These are phyloP conservation scores for Fusarium austroafricanum DNA, from an alignment of 2,329 filamentous ascomycete species.

Conservation along the genomic window DNA sequence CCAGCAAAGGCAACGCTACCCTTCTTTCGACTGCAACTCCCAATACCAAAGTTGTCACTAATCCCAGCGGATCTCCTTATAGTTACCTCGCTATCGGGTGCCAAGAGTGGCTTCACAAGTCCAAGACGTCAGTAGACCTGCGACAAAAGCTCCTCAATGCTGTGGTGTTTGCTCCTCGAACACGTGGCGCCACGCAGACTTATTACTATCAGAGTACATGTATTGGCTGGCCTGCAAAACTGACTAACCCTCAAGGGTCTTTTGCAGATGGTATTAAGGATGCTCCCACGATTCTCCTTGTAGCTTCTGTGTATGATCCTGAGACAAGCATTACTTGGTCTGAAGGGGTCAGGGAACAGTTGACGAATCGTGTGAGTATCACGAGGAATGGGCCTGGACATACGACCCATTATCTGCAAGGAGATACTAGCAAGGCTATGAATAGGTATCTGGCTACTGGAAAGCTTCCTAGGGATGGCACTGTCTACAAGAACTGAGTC, in stretches of 20 bases:
- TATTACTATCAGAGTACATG: conserved; percentile 35
- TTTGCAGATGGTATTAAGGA: conserved; percentile 1
- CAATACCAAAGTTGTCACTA: not conserved
- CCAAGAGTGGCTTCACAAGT: conserved; percentile 39
- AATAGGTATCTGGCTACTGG: conserved; percentile 37
- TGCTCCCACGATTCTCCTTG: conserved; percentile 34
- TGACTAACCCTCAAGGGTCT: conserved; percentile 29
- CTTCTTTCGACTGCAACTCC: conserved; percentile 25
- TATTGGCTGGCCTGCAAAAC: conserved; percentile 37
- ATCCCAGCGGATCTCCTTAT: conserved; percentile 25
- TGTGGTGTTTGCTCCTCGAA: conserved; percentile 29
- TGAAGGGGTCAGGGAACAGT: conserved; percentile 34
- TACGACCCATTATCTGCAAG: conserved; percentile 34
- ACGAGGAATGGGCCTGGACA: conserved; percentile 42
- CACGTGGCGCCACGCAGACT: conserved; percentile 27
- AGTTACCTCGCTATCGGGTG: conserved; percentile 40
- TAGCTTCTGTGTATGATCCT: conserved; percentile 37
- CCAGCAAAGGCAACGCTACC: conserved; percentile 38
- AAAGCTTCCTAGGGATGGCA: conserved; percentile 38
- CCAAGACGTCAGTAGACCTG: conserved; percentile 23
- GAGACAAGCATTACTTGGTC: conserved; percentile 37
- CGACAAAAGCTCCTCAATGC: conserved; percentile 20
- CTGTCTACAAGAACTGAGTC: conserved; percentile 29
- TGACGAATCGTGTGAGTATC: conserved; percentile 38
- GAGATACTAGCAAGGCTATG: conserved; percentile 40